phyloP scores from a whole-genome alignment of 768 basidiomycete genomes.

The Pilatotrama ljubarskyi region DNA sequence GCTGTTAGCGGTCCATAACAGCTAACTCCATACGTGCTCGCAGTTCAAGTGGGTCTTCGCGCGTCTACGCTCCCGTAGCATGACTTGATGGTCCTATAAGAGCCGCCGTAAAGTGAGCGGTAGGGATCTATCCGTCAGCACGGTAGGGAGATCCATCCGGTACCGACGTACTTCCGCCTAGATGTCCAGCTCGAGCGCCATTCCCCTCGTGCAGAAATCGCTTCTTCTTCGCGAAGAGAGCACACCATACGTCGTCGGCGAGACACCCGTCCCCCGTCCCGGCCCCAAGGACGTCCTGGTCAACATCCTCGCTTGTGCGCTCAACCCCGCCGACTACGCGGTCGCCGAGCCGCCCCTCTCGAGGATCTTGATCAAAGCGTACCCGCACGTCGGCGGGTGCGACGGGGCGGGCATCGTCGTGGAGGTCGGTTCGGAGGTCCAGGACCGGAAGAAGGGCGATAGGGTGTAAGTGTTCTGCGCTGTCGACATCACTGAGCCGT shows the following conservation, averaged over 20 bases:
- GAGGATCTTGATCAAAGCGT: slow-evolving; percentile 33
- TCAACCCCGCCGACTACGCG: slow-evolving; percentile 22
- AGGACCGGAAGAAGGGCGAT: slow-evolving; percentile 39
- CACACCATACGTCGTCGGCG: neutral
- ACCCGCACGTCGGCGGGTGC: slow-evolving; percentile 38
- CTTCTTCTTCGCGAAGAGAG: neutral
- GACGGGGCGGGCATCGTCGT: slow-evolving; percentile 44
- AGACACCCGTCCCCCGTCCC: neutral
- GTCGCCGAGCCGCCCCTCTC: slow-evolving; percentile 34
- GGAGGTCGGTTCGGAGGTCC: slow-evolving; percentile 40
- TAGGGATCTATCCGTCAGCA: no score
- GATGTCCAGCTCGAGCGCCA: neutral
- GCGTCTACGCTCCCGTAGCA: no score
- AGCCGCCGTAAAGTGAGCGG: no score
- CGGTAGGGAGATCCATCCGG: no score
- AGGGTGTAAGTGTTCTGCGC: slow-evolving; percentile 32
- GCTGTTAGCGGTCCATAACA: no score
- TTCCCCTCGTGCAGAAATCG: neutral
- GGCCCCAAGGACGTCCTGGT: neutral
- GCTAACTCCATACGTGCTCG: no score
- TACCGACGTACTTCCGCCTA: neutral
- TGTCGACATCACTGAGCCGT: no score
- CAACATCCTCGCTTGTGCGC: neutral
- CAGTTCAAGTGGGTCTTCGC: no score
- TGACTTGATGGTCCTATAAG: no score